Percentiles rank a stretch among this genome's conserved stretches.
Conservation (phyloP, 2,329 filamentous ascomycete genomes). For the Fusarium algeriense region DNA sequence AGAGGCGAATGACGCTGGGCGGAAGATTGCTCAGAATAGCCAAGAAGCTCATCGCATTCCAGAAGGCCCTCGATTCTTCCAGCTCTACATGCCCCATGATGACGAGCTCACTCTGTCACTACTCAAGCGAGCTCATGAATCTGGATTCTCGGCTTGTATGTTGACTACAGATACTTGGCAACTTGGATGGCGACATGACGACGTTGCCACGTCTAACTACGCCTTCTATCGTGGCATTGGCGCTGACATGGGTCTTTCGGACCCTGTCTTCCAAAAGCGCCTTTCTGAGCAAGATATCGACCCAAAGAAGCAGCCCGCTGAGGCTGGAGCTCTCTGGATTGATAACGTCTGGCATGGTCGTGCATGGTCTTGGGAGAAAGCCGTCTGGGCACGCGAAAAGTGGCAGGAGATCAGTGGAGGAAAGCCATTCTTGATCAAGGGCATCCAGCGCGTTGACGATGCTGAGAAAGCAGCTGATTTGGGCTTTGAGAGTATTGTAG, state of each 20-base stretch:
- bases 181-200: conserved; percentile 17
- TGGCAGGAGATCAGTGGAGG: conserved; percentile 23
- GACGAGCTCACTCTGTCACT: conserved; percentile 1
- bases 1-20: not conserved
- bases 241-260: conserved; percentile 5
- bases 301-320: conserved; percentile 13
- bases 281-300: conserved; percentile 1
- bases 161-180: conserved; percentile 19
- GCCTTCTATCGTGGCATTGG: conserved; percentile 15
- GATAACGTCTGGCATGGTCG: conserved; percentile 23
- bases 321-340: conserved; percentile 21
- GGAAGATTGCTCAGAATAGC: not conserved
- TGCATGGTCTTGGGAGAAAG: conserved; percentile 26
- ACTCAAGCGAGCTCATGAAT: not conserved
- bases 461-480: conserved; percentile 13
- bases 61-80: not conserved
- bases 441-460: conserved; percentile 17
- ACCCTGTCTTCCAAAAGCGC: conserved; percentile 13
- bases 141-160: not conserved
- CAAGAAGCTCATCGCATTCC: conserved; percentile 2
- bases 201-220: conserved; percentile 11
- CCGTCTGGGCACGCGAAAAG: conserved; percentile 10
- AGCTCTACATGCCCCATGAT: conserved; percentile 20
- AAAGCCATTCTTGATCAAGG: conserved; percentile 23
- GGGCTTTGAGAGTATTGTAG: conserved; percentile 8